Conservation (phyloP, 805 yeast species). For the Candida incommunis region DNA sequence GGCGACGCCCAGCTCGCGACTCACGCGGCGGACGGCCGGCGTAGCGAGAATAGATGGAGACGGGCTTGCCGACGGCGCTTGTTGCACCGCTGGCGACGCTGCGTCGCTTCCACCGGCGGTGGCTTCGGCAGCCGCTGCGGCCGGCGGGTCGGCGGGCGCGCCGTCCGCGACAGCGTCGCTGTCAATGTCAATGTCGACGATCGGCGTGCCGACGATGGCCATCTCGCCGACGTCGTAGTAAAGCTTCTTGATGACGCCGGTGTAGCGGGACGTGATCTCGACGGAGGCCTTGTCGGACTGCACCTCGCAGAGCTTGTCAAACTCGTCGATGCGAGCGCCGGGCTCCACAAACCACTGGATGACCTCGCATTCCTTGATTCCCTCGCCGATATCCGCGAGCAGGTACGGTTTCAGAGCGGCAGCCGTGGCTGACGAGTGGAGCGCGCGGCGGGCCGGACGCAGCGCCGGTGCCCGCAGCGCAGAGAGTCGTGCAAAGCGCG, state of each 20-base stretch:
- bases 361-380: constrained; percentile 23
- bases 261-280: constrained; percentile 21
- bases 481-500: too few relatives aligned
- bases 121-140: constrained; percentile 3
- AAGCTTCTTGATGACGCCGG: constrained; percentile 19
- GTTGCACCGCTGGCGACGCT: not conserved
- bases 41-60: constrained; percentile 14
- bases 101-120: not conserved
- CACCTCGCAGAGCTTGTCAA: constrained; percentile 22
- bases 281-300: constrained; percentile 24
- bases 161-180: constrained; percentile 6
- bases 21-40: constrained; percentile 21
- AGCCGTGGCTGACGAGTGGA: too few relatives aligned
- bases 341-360: constrained; percentile 25
- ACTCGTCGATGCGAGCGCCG: constrained; percentile 21
- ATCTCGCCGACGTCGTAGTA: constrained; percentile 22
- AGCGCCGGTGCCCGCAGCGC: too few relatives aligned
- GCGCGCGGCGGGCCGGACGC: too few relatives aligned
- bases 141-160: constrained; percentile 2
- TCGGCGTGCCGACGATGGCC: constrained; percentile 22
- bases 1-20: constrained; percentile 16
- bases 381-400: constrained; percentile 24
- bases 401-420: constrained; percentile 12
- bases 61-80: constrained; percentile 4
- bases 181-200: constrained; percentile 19